Conservation (phyloP, 129 eudicot species). For the Saposhnikovia divaricata region DNA sequence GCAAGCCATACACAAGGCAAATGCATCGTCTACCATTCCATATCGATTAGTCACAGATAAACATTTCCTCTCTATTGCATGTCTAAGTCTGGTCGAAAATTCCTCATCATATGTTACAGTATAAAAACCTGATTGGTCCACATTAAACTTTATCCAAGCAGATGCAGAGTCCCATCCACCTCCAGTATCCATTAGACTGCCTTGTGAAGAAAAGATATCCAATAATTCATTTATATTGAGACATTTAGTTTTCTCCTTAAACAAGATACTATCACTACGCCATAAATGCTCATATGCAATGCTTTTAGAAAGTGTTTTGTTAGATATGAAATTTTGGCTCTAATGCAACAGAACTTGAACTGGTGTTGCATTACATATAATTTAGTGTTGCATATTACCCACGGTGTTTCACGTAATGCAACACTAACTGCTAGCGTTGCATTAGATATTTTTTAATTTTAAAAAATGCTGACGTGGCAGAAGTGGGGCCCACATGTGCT, state of each 20-base stretch:
- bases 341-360: too few relatives aligned
- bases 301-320: too few relatives aligned
- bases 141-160: constrained; percentile 82
- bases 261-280: too few relatives aligned
- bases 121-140: constrained; percentile 86
- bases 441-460: too few relatives aligned
- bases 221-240: constrained; percentile 29
- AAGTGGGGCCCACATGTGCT: too few relatives aligned
- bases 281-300: too few relatives aligned
- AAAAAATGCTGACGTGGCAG: too few relatives aligned
- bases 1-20: constrained; percentile 84
- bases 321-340: too few relatives aligned
- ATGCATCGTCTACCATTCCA: constrained; percentile 87
- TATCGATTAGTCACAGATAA: constrained; percentile 76
- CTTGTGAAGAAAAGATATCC: constrained; percentile 24
- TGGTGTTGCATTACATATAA: too few relatives aligned
- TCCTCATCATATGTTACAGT: constrained; percentile 85
- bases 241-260: constrained; percentile 48
- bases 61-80: constrained; percentile 64
- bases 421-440: too few relatives aligned
- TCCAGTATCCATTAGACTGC: constrained; percentile 14
- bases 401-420: too few relatives aligned
- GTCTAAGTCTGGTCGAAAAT: constrained; percentile 61
- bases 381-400: too few relatives aligned
- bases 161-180: constrained; percentile 8